Evolutionary conservation across 257 asterid species (phyloP).

Genomic region (Nicotiana otophora): DNA sequence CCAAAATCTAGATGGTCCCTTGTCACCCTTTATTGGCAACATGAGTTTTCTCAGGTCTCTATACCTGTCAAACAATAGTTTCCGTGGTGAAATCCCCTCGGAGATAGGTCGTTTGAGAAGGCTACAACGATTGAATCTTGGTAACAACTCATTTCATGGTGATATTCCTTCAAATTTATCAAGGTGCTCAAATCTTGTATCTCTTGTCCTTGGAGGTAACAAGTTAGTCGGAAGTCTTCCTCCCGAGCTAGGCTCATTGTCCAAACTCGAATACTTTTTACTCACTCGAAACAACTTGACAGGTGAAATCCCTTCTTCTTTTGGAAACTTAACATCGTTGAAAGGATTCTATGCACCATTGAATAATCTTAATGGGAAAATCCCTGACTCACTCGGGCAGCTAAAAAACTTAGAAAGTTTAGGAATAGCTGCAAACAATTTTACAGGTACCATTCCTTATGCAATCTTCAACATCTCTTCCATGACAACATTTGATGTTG

Average conservation of each 20-base stretch:
- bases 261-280: constrained; percentile 7
- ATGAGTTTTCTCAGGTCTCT: constrained; percentile 19
- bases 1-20: constrained; percentile 14
- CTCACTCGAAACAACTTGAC: constrained; percentile 12
- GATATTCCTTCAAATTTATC: constrained; percentile 21
- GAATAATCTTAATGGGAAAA: constrained; percentile 17
- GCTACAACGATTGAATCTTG: constrained; percentile 3
- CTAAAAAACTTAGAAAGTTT: constrained; percentile 3
- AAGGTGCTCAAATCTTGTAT: constrained; percentile 15
- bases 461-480: constrained; percentile 22
- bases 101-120: constrained; percentile 17
- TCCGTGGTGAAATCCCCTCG: constrained; percentile 8
- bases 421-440: constrained; percentile 17
- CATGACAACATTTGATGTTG: constrained; percentile 12
- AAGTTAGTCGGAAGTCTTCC: constrained; percentile 16
- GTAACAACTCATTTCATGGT: constrained; percentile 15
- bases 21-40: constrained; percentile 16
- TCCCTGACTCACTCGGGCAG: constrained; percentile 13
- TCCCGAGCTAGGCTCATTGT: constrained; percentile 4
- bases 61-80: constrained; percentile 16
- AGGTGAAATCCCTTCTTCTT: constrained; percentile 22
- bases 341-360: constrained; percentile 6
- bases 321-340: constrained; percentile 25
- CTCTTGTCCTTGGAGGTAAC: constrained; percentile 13
- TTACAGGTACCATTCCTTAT: constrained; percentile 14